Conservation (phyloP, 164 flowering plant species). For the Stephania japonica region DNA sequence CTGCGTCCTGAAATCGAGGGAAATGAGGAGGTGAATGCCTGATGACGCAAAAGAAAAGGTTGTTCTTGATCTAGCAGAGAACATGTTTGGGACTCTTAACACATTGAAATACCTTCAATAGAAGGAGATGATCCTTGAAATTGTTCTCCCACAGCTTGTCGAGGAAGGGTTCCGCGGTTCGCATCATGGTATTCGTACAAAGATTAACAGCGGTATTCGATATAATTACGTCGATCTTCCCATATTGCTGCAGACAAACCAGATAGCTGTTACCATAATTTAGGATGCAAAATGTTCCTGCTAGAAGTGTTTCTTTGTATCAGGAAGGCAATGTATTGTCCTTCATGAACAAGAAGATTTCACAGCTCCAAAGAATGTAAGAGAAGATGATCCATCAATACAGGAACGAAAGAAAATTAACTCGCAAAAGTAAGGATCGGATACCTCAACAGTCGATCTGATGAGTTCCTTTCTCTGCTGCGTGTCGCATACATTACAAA, state of each 20-base stretch:
- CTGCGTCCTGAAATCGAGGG: conserved; percentile 54
- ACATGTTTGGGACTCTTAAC: not conserved
- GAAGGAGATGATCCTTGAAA: conserved; percentile 74
- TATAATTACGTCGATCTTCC: conserved; percentile 69
- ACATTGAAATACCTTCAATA: conserved; percentile 47
- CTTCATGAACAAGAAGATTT: not conserved
- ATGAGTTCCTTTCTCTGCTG: conserved; percentile 80
- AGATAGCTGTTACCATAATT: not conserved
- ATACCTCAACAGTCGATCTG: conserved; percentile 59
- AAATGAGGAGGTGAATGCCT: not conserved
- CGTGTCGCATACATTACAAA: conserved; percentile 83
- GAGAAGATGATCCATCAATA: not conserved
- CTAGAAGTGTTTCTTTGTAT: not conserved
- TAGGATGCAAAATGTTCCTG: not conserved
- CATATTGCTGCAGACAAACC: conserved; percentile 55
- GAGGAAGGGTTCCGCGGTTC: conserved; percentile 67
- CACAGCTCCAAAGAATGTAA: not conserved
- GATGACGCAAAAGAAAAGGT: not conserved
- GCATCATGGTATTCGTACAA: conserved; percentile 45
- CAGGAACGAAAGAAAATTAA: not conserved
- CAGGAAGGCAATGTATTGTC: not conserved
- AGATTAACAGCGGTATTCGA: conserved; percentile 94
- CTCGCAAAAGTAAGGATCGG: not conserved
- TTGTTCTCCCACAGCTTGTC: conserved; percentile 96
- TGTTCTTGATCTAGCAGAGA: not conserved